Conservation (phyloP, 345 rosid species). For the Eucalyptus cloeziana region DNA sequence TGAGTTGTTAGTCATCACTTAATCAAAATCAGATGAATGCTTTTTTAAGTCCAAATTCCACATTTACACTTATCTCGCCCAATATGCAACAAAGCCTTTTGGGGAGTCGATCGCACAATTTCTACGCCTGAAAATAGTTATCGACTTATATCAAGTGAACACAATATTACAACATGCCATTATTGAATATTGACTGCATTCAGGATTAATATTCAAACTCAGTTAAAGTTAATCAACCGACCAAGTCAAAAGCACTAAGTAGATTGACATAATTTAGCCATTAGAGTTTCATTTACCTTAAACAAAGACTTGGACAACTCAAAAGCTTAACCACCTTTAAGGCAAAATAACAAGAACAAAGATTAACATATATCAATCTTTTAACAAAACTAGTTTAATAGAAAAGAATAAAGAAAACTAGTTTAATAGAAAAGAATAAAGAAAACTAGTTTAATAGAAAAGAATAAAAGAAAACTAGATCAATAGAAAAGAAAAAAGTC, state of each 20-base stretch:
- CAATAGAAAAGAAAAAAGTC: too few relatives aligned
- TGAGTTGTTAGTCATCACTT: background rate
- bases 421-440: too few relatives aligned
- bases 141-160: background rate
- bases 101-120: background rate
- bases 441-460: too few relatives aligned
- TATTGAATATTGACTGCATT: background rate
- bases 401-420: background rate
- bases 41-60: background rate
- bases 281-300: background rate
- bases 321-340: background rate
- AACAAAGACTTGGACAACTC: background rate
- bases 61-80: background rate
- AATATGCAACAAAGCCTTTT: too few relatives aligned
- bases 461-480: too few relatives aligned
- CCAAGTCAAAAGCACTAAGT: background rate
- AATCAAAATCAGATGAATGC: background rate
- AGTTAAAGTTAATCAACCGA: background rate
- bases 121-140: background rate
- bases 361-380: too few relatives aligned
- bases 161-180: background rate
- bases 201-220: background rate
- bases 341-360: background rate
- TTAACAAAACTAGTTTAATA: background rate
- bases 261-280: fast-evolving